Base-by-base conservation (phyloP, 352 stramenopile species). In the Globisporangium echinulatum region DNA sequence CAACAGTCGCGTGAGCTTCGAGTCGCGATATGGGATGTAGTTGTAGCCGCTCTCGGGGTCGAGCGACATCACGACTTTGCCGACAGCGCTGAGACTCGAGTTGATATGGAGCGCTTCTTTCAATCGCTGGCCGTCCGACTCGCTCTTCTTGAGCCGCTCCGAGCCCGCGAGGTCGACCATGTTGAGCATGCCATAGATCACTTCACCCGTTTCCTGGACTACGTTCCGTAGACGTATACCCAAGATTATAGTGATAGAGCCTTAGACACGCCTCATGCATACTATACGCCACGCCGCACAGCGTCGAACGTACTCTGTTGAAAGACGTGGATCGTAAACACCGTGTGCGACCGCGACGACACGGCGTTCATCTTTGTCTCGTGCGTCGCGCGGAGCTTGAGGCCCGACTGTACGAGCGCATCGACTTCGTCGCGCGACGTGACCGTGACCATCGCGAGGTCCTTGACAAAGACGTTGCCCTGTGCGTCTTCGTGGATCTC, bases 351-450 rank as follows among this genome's bases (percentile, higher is more conserved):
- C 0, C 84, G 82, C 5, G 88, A 97, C 0, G 89, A 96, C 7
- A 96, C 75, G 2, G 87, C 81, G 58, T 97, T 97, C 85, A 97
- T 96, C 62, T 96, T 95, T 19, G 90, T 97, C 70, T 94, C 87
- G 64, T 97, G 84, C 0, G 92, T 98, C 13, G 92, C 88, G 2
- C 92, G 79, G 39, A 97, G 64, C 50, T 83, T 86, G 2, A 97
- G 70, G 0, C 92, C 92, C 3, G 79, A 84, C 44, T 90, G 79
- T 11, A 98, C 83, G 19, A 97, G 80, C 10, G 78, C 77, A 50
- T 91, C 82, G 0, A 87, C 90, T 56, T 97, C 88, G 62, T 94
- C 78, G 0, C 87, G 77, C 2, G 76, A 88, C 0, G 76, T 87
- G n/a, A 98, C 92, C 0, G 88, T 92, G 10, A 97, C 88, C 73